phyloP scores from a whole-genome alignment of 306 rosid species.

The Quercus agrifolia region DNA sequence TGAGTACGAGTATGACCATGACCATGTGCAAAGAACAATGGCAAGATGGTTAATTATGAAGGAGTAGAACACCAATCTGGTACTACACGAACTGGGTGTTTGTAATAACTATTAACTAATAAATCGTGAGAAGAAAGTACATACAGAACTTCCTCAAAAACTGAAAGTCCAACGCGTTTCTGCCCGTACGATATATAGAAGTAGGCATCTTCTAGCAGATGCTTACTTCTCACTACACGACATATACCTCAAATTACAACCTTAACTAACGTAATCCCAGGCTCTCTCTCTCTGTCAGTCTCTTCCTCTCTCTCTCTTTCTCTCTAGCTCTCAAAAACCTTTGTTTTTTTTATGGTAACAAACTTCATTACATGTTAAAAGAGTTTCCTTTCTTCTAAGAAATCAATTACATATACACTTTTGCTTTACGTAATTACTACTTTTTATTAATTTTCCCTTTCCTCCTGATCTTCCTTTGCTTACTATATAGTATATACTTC shows the following conservation, averaged over 20 bases:
- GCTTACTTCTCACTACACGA: neutral
- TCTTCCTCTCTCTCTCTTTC: neutral
- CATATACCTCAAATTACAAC: neutral
- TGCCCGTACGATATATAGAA: neutral
- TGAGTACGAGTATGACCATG: neutral
- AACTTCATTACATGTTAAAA: too few species aligned
- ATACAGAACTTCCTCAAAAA: constrained; percentile 5
- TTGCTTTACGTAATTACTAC: neutral
- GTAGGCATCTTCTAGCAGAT: too few species aligned
- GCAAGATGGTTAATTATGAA: neutral
- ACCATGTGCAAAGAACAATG: neutral
- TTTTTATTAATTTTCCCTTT: neutral
- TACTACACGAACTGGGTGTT: too few species aligned
- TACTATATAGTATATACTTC: neutral
- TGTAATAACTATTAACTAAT: neutral
- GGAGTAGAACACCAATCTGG: neutral
- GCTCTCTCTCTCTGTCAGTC: neutral
- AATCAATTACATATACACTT: too few species aligned
- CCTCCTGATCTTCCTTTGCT: neutral
- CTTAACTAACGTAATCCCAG: constrained; percentile 4
- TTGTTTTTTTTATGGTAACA: too few species aligned
- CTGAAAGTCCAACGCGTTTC: constrained; percentile 16
- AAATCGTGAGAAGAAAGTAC: neutral
- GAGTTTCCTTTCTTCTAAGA: too few species aligned
- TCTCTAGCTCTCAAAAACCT: too few species aligned